These are phyloP conservation scores for Jimgerdemannia lactiflua DNA, from an alignment of 192 early-diverging fungal genomes.

Conservation along the genomic window DNA sequence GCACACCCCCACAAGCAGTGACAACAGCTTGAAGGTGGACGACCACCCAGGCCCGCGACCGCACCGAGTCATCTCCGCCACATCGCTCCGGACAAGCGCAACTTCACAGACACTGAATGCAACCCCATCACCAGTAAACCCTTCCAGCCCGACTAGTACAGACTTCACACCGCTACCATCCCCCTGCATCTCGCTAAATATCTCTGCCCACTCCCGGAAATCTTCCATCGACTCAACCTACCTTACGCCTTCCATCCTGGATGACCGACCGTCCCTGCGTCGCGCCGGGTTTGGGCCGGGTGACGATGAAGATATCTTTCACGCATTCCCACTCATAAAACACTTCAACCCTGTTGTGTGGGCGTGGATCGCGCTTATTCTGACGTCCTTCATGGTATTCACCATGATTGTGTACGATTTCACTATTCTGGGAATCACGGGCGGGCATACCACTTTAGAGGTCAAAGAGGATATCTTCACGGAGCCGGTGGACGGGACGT, in stretches of 20 bases:
- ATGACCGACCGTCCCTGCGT: not conserved
- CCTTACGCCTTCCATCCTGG: not conserved
- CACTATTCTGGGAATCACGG: conserved; percentile 32
- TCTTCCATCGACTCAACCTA: not conserved
- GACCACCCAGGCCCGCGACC: not conserved
- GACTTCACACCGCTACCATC: not conserved
- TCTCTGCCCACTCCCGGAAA: not conserved
- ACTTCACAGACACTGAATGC: too few species aligned
- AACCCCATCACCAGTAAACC: not conserved
- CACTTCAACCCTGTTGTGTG: conserved; percentile 24
- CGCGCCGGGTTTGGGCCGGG: conserved; percentile 1
- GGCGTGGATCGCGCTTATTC: conserved; percentile 12
- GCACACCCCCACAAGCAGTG: not conserved
- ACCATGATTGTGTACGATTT: conserved; percentile 54
- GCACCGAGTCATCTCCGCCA: too few species aligned
- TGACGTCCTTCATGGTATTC: conserved; percentile 31
- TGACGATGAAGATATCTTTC: conserved; percentile 1
- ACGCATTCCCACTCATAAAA: conserved; percentile 12
- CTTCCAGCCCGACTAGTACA: conserved; percentile 7
- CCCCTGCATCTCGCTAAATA: not conserved
- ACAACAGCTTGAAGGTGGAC: not conserved
- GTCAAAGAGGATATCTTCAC: not conserved
- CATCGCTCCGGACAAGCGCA: too few species aligned
- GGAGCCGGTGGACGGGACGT: not conserved
- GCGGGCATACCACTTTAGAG: not conserved